These are phyloP conservation scores for Cucurbita argyrosperma DNA, from an alignment of 306 rosid species.

Conservation along the genomic window DNA sequence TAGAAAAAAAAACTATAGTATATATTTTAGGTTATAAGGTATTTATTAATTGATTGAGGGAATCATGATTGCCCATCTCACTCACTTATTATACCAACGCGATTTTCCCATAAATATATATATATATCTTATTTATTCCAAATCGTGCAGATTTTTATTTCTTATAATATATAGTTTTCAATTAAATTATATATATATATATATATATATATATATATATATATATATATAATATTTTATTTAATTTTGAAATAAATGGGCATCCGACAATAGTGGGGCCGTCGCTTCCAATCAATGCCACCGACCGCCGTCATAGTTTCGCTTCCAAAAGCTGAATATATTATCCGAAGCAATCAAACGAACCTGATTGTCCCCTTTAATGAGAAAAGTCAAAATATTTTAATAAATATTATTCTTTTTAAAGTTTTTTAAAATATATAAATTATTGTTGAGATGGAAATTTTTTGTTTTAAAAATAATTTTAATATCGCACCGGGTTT, in stretches of 20 bases:
- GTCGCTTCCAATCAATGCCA: background rate
- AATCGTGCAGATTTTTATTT: background rate
- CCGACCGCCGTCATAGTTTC: slow-evolving; percentile 2
- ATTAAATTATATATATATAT: background rate
- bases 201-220: background rate
- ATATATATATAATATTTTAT: background rate
- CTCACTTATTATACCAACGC: background rate
- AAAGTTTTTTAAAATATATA: too few species aligned
- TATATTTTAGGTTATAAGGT: background rate
- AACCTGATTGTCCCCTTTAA: background rate
- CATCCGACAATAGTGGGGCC: background rate
- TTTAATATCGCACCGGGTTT: too few species aligned
- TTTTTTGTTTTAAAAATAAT: too few species aligned
- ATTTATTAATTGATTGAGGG: background rate
- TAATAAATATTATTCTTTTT: background rate
- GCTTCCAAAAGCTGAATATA: background rate
- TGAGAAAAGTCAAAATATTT: background rate
- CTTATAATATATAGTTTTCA: background rate
- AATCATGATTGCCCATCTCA: background rate
- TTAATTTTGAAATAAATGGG: background rate
- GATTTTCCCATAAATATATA: background rate
- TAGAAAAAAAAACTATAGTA: too few species aligned
- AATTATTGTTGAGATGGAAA: too few species aligned
- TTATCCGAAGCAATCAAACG: background rate
- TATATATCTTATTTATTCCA: background rate